phyloP scores from a whole-genome alignment of 1,139 yeast species.

The Geotrichum fermentans region DNA sequence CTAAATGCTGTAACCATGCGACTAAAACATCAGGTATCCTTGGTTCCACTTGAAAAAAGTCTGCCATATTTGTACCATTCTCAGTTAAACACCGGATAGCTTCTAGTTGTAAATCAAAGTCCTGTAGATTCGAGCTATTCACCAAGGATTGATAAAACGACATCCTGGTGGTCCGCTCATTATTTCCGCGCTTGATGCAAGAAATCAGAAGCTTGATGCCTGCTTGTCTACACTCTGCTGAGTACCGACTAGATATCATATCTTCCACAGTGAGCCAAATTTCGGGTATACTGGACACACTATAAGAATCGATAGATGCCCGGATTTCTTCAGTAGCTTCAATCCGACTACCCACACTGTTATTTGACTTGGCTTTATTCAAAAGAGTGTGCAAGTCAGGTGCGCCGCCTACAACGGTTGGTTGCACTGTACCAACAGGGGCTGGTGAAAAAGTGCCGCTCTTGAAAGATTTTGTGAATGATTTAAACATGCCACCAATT shows the following conservation, averaged over 20 bases:
- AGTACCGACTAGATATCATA: constrained; percentile 45
- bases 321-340: constrained; percentile 51
- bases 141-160: constrained; percentile 59
- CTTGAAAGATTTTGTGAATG: constrained; percentile 48
- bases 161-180: constrained; percentile 39
- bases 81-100: constrained; percentile 54
- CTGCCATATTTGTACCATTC: constrained; percentile 58
- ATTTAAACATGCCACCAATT: constrained; percentile 19
- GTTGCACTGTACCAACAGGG: constrained; percentile 39
- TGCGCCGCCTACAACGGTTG: constrained; percentile 60
- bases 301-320: constrained; percentile 48
- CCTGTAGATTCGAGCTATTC: constrained; percentile 46
- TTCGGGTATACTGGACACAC: constrained; percentile 60
- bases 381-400: constrained; percentile 47
- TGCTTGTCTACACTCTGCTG: constrained; percentile 47
- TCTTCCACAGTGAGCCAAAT: constrained; percentile 69
- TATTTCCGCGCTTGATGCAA: constrained; percentile 44
- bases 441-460: constrained; percentile 32
- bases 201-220: constrained; percentile 51
- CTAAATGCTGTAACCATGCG: constrained; percentile 37
- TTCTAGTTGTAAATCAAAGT: constrained; percentile 51
- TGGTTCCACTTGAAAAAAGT: constrained; percentile 46
- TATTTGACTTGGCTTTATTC: constrained; percentile 40
- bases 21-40: constrained; percentile 45
- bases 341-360: constrained; percentile 43